Evolutionary conservation across 805 yeast genomes (phyloP), one percentile per base, ranked within the genome.

Genomic region (Teunomyces gatunensis): DNA sequence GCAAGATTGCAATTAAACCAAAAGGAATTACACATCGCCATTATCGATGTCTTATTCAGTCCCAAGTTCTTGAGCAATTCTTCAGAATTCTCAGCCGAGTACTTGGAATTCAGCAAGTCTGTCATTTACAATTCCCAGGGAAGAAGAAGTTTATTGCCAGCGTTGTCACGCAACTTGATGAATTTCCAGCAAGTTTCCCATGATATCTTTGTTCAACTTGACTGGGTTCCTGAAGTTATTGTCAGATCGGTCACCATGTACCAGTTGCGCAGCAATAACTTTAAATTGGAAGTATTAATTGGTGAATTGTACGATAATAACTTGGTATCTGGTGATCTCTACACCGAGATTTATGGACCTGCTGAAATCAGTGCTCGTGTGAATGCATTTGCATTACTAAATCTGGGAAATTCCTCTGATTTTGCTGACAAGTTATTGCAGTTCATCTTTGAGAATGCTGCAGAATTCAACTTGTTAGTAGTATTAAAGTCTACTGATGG

Each of bases 61-160:
- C 63, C 70, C 3, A 54, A 50, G 2, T 49, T 84, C 5, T 52
- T 87, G 36, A 56, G 47, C 5, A 54, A 55, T 7, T 72, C 85
- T 0, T 55, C 64, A 1, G 54, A 57, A 1, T 53, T 72, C 15
- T 58, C 65, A 9, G 58, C 54, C 5, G 49, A 50, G 0, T 58
- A 80, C 1, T 55, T 51, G 1, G 45, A 48, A 15, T 71, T 80
- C 45, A 72, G 79, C 1, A 32, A 48, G 3, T 73, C 79, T 1
- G 70, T 84, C 2, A 67, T 84, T 25, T 54, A 57, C 1, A 74
- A 77, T 40, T 67, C 88, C 0, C 73, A 60, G 46, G 83, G 87
- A 0, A 77, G 96, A 63, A 79, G 95, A 54, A 75, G 86, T 2
- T 65, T 90, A 6, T 64, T 89, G 20, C 91, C 96, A 0, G 55